These are phyloP conservation scores for Penicillium fuscoglaucum DNA, from an alignment of 2,329 filamentous ascomycete species.

Conservation along the genomic window DNA sequence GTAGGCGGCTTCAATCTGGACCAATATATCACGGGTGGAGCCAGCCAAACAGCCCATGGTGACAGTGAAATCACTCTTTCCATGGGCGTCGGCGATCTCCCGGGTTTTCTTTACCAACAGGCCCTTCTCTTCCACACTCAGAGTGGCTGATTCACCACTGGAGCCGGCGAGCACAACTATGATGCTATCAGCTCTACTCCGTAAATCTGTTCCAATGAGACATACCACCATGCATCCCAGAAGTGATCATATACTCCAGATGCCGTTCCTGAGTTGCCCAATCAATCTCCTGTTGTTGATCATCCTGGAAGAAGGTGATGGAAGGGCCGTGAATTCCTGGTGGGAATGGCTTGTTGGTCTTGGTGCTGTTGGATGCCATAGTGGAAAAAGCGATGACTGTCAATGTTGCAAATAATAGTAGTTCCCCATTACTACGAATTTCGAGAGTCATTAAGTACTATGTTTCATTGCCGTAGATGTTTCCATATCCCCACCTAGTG, in stretches of 20 bases:
- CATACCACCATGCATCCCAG: background rate
- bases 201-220: background rate
- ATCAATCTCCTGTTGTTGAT: conserved; percentile 54
- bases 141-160: conserved; percentile 48
- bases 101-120: conserved; percentile 40
- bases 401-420: background rate
- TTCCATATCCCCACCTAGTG: background rate
- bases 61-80: background rate
- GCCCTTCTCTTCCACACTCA: conserved; percentile 43
- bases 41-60: conserved; percentile 45
- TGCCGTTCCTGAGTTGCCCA: conserved; percentile 57
- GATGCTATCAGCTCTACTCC: conserved; percentile 53
- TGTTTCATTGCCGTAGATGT: background rate
- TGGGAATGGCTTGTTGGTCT: conserved; percentile 9
- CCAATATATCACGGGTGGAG: conserved; percentile 47
- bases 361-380: background rate
- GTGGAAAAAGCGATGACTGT: background rate
- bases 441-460: background rate
- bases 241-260: conserved; percentile 52
- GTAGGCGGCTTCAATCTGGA: conserved; percentile 65
- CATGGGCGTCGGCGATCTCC: conserved; percentile 39
- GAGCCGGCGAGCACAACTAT: conserved; percentile 44
- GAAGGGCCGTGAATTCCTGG: conserved; percentile 57
- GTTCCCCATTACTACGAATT: background rate
- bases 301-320: conserved; percentile 56